Evolutionary conservation across 1,284 basidiomycete genomes (phyloP).

Genomic region (Fomitopsis palustris): DNA sequence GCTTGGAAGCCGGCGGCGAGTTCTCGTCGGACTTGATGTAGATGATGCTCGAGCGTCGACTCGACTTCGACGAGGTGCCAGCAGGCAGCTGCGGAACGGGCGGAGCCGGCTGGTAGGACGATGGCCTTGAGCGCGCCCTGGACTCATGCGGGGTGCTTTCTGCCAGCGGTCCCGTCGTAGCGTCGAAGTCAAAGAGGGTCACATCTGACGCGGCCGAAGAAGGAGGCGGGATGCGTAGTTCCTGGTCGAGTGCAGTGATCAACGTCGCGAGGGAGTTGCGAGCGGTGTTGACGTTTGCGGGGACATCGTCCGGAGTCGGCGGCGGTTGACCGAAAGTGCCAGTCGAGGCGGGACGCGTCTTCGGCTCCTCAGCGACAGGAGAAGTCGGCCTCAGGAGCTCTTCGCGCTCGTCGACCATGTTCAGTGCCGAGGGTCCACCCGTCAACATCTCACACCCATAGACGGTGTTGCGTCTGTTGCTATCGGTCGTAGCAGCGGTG

Average conservation of each 20-base stretch:
- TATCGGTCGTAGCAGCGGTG: conserved; percentile 36
- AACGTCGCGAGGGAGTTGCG: conserved; percentile 49
- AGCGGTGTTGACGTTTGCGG: conserved; percentile 42
- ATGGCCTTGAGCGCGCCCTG: conserved; percentile 29
- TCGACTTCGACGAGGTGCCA: conserved; percentile 12
- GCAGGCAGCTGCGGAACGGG: conserved; percentile 26
- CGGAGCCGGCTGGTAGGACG: conserved; percentile 26
- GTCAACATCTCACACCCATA: conserved; percentile 36
- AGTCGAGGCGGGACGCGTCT: conserved; percentile 32
- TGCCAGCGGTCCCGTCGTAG: conserved; percentile 41
- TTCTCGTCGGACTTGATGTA: conserved; percentile 60
- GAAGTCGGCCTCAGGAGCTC: conserved; percentile 23
- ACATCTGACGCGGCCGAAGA: conserved; percentile 56
- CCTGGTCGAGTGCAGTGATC: conserved; percentile 33
- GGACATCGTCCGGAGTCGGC: conserved; percentile 35
- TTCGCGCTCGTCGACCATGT: conserved; percentile 39
- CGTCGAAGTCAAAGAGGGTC: conserved; percentile 51
- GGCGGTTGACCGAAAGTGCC: conserved; percentile 43
- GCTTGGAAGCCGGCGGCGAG: conserved; percentile 26
- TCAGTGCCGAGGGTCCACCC: conserved; percentile 23
- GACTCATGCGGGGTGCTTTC: conserved; percentile 61
- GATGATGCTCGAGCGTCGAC: conserved; percentile 53
- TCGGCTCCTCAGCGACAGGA: background rate
- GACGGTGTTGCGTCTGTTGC: conserved; percentile 43
- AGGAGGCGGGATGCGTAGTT: conserved; percentile 29